Evolutionary conservation across 208 protist species (phyloP).

Genomic region (Phytomonas serpens): DNA sequence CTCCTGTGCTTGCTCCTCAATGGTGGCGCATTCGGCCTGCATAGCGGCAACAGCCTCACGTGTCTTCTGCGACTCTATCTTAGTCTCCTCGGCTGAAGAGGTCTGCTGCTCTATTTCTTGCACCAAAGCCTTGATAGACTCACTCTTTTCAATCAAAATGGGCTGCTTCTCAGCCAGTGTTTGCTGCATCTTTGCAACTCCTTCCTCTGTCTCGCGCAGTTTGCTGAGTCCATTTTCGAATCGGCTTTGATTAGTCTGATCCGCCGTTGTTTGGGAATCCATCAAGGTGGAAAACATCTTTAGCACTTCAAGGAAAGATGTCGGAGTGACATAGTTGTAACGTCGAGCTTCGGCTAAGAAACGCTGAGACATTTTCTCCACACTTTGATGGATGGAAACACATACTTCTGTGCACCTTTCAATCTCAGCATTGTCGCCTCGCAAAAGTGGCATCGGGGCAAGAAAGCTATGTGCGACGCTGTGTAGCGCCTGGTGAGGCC

Average conservation of each 20-base stretch:
- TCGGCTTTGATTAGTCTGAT: slow-evolving; percentile 73
- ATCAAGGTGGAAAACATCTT: slow-evolving; percentile 87
- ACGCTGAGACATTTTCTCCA: slow-evolving; percentile 78
- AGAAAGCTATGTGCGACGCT: slow-evolving; percentile 92
- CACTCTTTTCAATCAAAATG: slow-evolving; percentile 89
- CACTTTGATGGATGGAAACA: slow-evolving; percentile 92
- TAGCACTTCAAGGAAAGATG: slow-evolving; percentile 97
- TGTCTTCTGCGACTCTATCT: slow-evolving; percentile 87
- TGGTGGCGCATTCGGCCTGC: slow-evolving; percentile 90
- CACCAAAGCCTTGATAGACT: slow-evolving; percentile 93
- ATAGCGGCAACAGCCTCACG: slow-evolving; percentile 88
- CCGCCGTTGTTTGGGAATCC: slow-evolving; percentile 65
- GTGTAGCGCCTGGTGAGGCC: slow-evolving; percentile 93
- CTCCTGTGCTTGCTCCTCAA: slow-evolving; percentile 92
- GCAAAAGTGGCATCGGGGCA: slow-evolving; percentile 25
- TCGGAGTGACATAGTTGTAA: slow-evolving; percentile 98
- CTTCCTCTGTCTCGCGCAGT: slow-evolving; percentile 89
- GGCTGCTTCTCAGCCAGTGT: slow-evolving; percentile 94
- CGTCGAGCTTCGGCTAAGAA: slow-evolving; percentile 92
- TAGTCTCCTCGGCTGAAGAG: slow-evolving; percentile 88
- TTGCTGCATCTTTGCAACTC: slow-evolving; percentile 91
- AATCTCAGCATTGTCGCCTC: slow-evolving; percentile 26
- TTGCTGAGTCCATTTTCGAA: slow-evolving; percentile 94
- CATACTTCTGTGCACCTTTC: slow-evolving; percentile 86
- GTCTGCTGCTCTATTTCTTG: slow-evolving; percentile 92